Percentiles rank a stretch among this genome's conserved stretches.
Conservation (phyloP, 768 basidiomycete genomes). For the Pleurotus tuoliensis region DNA sequence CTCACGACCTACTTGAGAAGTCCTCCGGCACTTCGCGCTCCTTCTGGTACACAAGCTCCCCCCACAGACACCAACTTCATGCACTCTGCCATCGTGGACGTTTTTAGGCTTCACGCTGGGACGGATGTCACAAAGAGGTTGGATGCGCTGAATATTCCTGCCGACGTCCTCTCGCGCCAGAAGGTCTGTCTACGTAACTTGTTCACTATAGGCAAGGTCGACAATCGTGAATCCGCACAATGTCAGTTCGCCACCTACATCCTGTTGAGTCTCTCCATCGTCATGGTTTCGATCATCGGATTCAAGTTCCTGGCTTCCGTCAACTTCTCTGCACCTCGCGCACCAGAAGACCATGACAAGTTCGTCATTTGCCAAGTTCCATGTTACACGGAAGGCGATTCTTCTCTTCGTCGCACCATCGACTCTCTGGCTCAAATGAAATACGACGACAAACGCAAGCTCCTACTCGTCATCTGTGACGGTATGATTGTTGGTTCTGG, state of each 20-base stretch:
- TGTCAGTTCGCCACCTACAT: constrained; percentile 92
- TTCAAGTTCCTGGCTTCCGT: constrained; percentile 95
- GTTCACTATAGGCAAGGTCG: constrained; percentile 88
- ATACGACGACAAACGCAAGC: constrained; percentile 97
- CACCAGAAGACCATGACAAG: constrained; percentile 94
- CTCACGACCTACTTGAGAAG: constrained; percentile 74
- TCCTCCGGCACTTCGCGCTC: constrained; percentile 53
- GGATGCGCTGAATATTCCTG: constrained; percentile 57
- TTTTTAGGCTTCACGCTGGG: constrained; percentile 78
- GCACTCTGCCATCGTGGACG: constrained; percentile 56
- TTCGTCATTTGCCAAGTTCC: constrained; percentile 98
- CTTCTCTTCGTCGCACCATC: constrained; percentile 81
- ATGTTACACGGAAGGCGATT: constrained; percentile 96
- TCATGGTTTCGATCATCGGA: constrained; percentile 94
- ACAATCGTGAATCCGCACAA: constrained; percentile 87
- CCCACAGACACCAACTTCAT: constrained; percentile 61
- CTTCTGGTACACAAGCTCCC: constrained; percentile 42
- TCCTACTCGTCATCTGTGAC: constrained; percentile 91
- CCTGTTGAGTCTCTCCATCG: constrained; percentile 78
- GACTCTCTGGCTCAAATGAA: constrained; percentile 92
- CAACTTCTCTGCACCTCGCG: constrained; percentile 74
- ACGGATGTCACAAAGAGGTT: constrained; percentile 77
- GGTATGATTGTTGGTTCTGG: constrained; percentile 98
- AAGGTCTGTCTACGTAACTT: constrained; percentile 90
- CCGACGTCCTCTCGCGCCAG: constrained; percentile 61